phyloP scores from a whole-genome alignment of 202 grass and related monocot genomes.

The Carex arenaria region DNA sequence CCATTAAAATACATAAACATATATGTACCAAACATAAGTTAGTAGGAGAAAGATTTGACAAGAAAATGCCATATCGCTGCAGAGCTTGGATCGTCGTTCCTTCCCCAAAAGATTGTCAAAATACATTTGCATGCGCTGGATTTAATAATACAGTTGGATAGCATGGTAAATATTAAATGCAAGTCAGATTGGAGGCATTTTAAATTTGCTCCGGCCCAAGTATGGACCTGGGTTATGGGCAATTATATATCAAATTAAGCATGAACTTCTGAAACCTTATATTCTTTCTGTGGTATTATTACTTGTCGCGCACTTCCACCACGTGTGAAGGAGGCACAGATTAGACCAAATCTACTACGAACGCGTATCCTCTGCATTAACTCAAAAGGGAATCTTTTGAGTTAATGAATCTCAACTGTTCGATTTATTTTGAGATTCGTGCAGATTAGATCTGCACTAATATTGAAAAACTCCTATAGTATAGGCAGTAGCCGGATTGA shows the following conservation, averaged over 20 bases:
- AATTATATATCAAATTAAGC: conserved; percentile 2
- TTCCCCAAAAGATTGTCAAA: conserved; percentile 1
- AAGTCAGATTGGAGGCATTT: not conserved
- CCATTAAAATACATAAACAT: not conserved
- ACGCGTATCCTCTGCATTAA: too few species aligned
- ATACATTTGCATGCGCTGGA: not conserved
- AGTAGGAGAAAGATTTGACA: not conserved
- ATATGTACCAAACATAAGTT: not conserved
- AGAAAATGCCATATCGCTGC: not conserved
- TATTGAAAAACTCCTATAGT: too few species aligned
- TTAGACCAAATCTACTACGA: conserved; percentile 17
- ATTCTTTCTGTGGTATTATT: conserved; percentile 19
- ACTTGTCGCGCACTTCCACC: not conserved
- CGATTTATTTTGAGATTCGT: too few species aligned
- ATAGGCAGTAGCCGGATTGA: too few species aligned
- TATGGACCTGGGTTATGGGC: conserved; percentile 12
- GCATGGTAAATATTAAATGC: conserved; percentile 4
- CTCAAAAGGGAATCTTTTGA: too few species aligned
- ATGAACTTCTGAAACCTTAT: conserved; percentile 10
- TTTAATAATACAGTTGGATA: conserved; percentile 10
- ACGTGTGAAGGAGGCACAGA: conserved; percentile 12
- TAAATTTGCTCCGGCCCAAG: not conserved
- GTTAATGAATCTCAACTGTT: too few species aligned
- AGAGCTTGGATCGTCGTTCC: not conserved
- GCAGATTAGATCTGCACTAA: too few species aligned